Conservation (phyloP, 306 rosid genomes). For the Rosa rugosa region DNA sequence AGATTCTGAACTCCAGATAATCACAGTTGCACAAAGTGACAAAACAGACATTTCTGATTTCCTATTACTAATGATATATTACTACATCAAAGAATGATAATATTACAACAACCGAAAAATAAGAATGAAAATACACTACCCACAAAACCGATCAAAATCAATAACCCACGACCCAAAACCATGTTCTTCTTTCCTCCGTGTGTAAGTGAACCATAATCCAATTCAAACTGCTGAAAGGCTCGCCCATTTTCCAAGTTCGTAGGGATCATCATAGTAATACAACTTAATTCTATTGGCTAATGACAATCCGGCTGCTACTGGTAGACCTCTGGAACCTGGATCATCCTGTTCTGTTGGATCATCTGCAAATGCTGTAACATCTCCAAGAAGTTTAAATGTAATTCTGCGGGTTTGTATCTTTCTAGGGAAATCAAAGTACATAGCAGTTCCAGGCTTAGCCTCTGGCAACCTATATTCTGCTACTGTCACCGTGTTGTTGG, state of each 20-base stretch:
- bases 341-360: slow-evolving; percentile 86
- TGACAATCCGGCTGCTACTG: slow-evolving; percentile 72
- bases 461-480: slow-evolving; percentile 94
- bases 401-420: slow-evolving; percentile 67
- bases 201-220: not conserved
- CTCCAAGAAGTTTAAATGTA: slow-evolving; percentile 80
- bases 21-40: not conserved
- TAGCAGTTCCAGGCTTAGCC: slow-evolving; percentile 73
- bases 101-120: slow-evolving; percentile 36
- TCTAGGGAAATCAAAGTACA: slow-evolving; percentile 91
- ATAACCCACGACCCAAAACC: slow-evolving; percentile 12
- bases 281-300: slow-evolving; percentile 72
- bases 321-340: slow-evolving; percentile 44
- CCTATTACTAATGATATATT: not conserved
- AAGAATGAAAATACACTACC: slow-evolving; percentile 25
- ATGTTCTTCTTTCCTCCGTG: not conserved
- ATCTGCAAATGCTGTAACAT: slow-evolving; percentile 75
- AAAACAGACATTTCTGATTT: slow-evolving; percentile 1
- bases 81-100: slow-evolving; percentile 40
- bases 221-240: slow-evolving; percentile 76
- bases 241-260: slow-evolving; percentile 96
- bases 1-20: not conserved
- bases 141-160: slow-evolving; percentile 33
- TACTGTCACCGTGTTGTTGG: slow-evolving; percentile 54
- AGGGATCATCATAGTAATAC: slow-evolving; percentile 82